phyloP scores from a whole-genome alignment of 768 basidiomycete species.

The Gymnopilus dilepis region DNA sequence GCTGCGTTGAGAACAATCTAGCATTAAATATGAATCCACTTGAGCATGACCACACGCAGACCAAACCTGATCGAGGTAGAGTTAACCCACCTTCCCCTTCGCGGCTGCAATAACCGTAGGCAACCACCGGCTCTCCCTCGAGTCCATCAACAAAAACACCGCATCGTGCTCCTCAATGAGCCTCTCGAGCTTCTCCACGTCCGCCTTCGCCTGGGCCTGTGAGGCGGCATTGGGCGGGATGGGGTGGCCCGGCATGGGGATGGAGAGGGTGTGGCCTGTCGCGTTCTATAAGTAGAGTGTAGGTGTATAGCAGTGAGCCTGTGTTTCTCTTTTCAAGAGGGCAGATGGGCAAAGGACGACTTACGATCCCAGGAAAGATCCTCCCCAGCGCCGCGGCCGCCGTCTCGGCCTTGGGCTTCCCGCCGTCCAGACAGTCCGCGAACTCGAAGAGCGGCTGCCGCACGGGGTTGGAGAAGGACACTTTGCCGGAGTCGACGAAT shows the following conservation, averaged over 20 bases:
- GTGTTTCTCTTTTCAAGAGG: neutral
- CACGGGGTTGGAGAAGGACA: conserved; percentile 98
- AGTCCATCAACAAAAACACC: conserved; percentile 95
- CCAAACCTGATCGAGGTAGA: too few relatives aligned
- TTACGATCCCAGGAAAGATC: conserved; percentile 92
- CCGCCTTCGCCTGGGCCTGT: conserved; percentile 61
- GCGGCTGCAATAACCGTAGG: conserved; percentile 87
- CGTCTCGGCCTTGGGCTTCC: conserved; percentile 91
- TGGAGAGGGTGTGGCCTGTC: conserved; percentile 73
- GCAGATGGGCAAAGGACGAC: conserved; percentile 33
- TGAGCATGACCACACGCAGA: too few relatives aligned
- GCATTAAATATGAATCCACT: too few relatives aligned
- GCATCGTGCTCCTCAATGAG: conserved; percentile 89
- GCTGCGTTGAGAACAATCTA: conserved; percentile 95
- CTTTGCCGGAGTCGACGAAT: conserved; percentile 87
- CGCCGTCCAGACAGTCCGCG: conserved; percentile 89
- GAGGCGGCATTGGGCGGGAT: conserved; percentile 59
- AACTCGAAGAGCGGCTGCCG: conserved; percentile 97
- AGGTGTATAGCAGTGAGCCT: neutral
- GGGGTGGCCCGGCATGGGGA: conserved; percentile 99
- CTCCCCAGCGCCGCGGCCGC: conserved; percentile 85
- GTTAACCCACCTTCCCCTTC: conserved; percentile 79
- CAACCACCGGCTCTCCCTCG: conserved; percentile 96
- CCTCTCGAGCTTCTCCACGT: conserved; percentile 73
- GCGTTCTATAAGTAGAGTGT: conserved; percentile 64